Evolutionary conservation across 1,284 basidiomycete species (phyloP).

Genomic region (Volvariella surrecta): DNA sequence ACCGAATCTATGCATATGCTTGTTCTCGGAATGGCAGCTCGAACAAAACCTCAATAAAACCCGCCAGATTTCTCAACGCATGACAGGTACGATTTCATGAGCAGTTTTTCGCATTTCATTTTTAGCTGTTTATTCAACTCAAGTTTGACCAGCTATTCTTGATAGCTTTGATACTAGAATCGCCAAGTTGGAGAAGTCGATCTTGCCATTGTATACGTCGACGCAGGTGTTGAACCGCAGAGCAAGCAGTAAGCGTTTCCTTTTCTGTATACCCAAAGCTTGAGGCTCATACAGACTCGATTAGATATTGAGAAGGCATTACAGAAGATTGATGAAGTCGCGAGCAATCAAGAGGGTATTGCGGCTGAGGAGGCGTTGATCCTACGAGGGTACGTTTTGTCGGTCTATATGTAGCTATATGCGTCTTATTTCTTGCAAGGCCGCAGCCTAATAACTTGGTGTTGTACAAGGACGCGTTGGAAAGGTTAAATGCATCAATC

Average conservation of each 20-base stretch:
- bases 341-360: constrained; percentile 67
- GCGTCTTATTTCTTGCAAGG: constrained; percentile 17
- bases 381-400: constrained; percentile 51
- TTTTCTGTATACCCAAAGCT: neutral
- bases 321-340: constrained; percentile 68
- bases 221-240: constrained; percentile 67
- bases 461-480: constrained; percentile 60
- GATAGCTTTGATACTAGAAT: constrained; percentile 72
- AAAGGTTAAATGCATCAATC: constrained; percentile 68
- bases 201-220: constrained; percentile 65
- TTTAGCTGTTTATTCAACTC: constrained; percentile 17
- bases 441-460: constrained; percentile 61
- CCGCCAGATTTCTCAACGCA: constrained; percentile 69
- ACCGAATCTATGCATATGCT: too few relatives aligned
- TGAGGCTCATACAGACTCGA: constrained; percentile 1
- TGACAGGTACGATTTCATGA: constrained; percentile 56
- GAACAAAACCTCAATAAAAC: constrained; percentile 83
- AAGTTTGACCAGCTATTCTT: constrained; percentile 49
- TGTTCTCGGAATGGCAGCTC: constrained; percentile 35
- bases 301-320: constrained; percentile 73
- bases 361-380: constrained; percentile 72
- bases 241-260: constrained; percentile 45
- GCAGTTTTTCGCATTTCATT: too few relatives aligned
- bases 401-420: neutral
- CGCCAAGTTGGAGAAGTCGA: constrained; percentile 74